Base-by-base conservation (phyloP, 176 grass and related monocot genomes). In the Elaeis guineensis region DNA sequence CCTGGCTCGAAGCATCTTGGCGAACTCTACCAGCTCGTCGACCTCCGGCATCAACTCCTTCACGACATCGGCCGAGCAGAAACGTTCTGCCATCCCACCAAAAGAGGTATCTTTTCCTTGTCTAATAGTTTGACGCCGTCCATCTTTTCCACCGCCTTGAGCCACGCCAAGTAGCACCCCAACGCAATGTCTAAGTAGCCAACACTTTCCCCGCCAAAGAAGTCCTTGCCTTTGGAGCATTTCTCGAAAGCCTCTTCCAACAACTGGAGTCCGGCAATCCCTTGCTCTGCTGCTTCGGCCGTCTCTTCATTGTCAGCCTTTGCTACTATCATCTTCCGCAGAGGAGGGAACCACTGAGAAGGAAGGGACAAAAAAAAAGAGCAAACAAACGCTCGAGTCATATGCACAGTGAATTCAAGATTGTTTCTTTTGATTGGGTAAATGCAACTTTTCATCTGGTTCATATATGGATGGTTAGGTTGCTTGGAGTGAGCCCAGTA, bases 141-240 rank as follows among this genome's bases (percentile, higher is more conserved):
- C 0, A 82, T 73, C 48, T 59, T 76, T 63, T 89, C 84, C 2
- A 53, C 6, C 12, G 67, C 52, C 75, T 17, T 79, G n/a, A 89
- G 3, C 78, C 70, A 79, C 0, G 68, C 66, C 17, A 89, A 22
- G 15, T 56, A 7, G 17, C 66, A 70, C 11, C 72, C 84, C 24
- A 95, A 50, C 0, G 57, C 58, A 1, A 88, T 57, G 58, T 95
- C 89, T 5, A 89, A 17, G 59, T 74, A 95, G 16, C 78, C 64
- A 9, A 82, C 25, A 50, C 12, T 11, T 51, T 85, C 81, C 21
- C 89, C 89, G 39, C 72, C 63, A 55, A 95, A 95, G 61, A 74
- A 85, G 2, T 4, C 17, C 63, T 79, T 89, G 25, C 75, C 78
- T 20, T 50, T 49, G 21, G 74, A 52, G 49, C 75, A 64, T 50